Evolutionary conservation across 2,329 filamentous ascomycete genomes (phyloP).

Genomic region (Penicillium nordicum): DNA sequence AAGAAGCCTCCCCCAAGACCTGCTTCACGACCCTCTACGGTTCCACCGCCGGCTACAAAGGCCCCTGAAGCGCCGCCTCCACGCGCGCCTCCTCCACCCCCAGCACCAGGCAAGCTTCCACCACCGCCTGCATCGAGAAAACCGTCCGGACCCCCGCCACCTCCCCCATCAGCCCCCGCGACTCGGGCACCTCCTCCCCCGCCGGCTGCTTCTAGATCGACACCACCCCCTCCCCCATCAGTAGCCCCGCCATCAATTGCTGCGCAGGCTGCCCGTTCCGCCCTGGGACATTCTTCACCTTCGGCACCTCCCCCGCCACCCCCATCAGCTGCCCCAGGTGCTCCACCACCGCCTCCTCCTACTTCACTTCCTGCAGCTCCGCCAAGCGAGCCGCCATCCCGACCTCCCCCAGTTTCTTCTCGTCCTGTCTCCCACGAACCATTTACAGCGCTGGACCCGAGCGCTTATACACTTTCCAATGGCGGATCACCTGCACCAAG

Average conservation of each 20-base stretch:
- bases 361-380: conserved; percentile 38
- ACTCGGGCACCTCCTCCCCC: conserved; percentile 44
- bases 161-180: conserved; percentile 43
- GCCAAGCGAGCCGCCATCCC: conserved; percentile 43
- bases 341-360: conserved; percentile 39
- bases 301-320: conserved; percentile 49
- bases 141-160: conserved; percentile 50
- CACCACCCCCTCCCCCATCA: conserved; percentile 37
- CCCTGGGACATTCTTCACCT: conserved; percentile 45
- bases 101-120: conserved; percentile 45
- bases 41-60: conserved; percentile 57
- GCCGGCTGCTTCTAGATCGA: conserved; percentile 40
- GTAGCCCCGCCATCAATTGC: conserved; percentile 46
- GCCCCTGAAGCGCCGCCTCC: conserved; percentile 43
- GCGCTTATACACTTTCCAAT: conserved; percentile 71
- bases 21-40: conserved; percentile 56
- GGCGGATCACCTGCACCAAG: conserved; percentile 43
- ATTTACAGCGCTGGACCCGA: conserved; percentile 68
- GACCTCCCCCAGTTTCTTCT: conserved; percentile 41
- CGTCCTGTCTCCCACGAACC: conserved; percentile 41
- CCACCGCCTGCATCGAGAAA: conserved; percentile 59
- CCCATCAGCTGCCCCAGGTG: conserved; percentile 44
- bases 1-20: conserved; percentile 55
- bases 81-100: conserved; percentile 67
- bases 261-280: conserved; percentile 58